Base-by-base conservation (phyloP, 2,329 filamentous ascomycete genomes). In the Pezicula carpinea region DNA sequence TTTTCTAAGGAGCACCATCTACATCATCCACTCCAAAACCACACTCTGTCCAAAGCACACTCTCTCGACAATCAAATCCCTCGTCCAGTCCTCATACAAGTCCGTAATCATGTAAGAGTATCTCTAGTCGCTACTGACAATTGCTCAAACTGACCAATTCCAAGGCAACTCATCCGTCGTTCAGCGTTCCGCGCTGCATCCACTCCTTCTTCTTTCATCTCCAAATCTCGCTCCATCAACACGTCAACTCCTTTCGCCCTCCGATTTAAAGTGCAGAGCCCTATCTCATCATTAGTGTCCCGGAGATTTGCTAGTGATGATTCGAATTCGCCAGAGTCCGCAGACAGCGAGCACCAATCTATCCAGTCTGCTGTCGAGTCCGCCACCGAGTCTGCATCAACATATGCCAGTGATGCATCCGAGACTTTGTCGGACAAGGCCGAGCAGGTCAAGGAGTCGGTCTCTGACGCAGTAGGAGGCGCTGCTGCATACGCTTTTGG, bases 161-260 rank as follows among this genome's bases (percentile, higher is more conserved):
- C 35, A 35, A 64, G 62, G 62, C 59, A 63, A 58, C 51, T 60
- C 52, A 54, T 85, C 56, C 77, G 79, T 51, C 77, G 76, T 59
- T 69, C 74, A 54, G 77, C 79, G 56, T 68, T 73, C 59, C 76
- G 78, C 59, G 72, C 78, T 41, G 72, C 78, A 34, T 58, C 80
- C 48, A 67, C 71, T 19, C 67, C 72, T 29, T 67, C 69, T 5
- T 68, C 70, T 39, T 61, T 69, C 54, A 55, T 71, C 50, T 65
- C 66, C 33, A 71, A 67, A 54, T 66, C 65, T 48, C 65, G 67
- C 43, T 64, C 66, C 44, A 64, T 72, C 50, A 62, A 66, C 40
- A 62, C 67, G 4, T 49, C 66, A 46, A 62, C 64, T 44, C 65
- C 66, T 26, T 62, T 65, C 34, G 47, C 62, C 21, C 50, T 65